Evolutionary conservation across 1,284 basidiomycete genomes (phyloP), one percentile per base, ranked within the genome.

Genomic region (Vanrija pseudolonga): DNA sequence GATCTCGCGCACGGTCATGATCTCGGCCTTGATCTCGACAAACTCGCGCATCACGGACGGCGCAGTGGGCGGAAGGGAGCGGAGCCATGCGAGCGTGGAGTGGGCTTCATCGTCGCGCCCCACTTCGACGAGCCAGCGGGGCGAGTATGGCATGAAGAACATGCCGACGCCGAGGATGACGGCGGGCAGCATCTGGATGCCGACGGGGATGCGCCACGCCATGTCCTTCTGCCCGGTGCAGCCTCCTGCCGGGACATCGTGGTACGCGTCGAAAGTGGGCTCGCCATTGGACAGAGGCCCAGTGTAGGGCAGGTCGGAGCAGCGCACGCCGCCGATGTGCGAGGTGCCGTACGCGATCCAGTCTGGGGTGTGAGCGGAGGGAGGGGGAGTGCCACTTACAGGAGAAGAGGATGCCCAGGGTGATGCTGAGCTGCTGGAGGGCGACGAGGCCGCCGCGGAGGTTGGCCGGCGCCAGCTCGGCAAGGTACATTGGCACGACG

Each of bases 401-500:
- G 3, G 38, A n/a, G 85, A 87, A 23, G 83, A 85, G 22, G 63
- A 81, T 86, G 8, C 86, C 86, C 57, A 86, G 84, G 1, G 84
- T 84, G 66, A 88, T 88, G 4, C 84, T 82, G 14, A 88, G 78
- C 67, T 89, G 87, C 68, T 89, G 87, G 17, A 89, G 80, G 5
- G 85, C 85, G 40, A 88, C 86, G 45, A 89, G 78, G 68, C 83
- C 84, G 7, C 87, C 87, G 54, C 87, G 82, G 17, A 89, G 84
- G 73, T 88, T 85, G 3, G 86, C 84, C 22, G 87, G 86, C 1
- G 85, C 83, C 47, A 88, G 48, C 39, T 71, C 68, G 14, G 72
- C 62, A 45, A 72, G 68, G 56, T 69, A 71, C 23, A 71, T 51
- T 44, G 76, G 75, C 14, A 73, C 66, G 23, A 49, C 20, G 19